Percentiles rank a stretch among this genome's conserved stretches.
These are phyloP conservation scores for Pichia sp. DNA, from an alignment of 1,139 yeast species.

Conservation along the genomic window DNA sequence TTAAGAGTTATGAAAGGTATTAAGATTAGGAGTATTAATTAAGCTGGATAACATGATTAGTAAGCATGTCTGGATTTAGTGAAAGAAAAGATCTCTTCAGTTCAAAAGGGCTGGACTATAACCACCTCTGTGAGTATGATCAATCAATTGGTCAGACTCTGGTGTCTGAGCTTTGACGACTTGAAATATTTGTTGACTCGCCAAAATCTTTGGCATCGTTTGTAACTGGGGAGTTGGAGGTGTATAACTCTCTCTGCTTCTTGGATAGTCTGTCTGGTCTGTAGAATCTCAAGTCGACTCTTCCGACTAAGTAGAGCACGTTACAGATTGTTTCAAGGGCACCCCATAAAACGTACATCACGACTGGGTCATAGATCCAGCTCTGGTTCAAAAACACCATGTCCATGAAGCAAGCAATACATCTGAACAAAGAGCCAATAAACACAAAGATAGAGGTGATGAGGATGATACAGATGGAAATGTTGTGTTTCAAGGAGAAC, in stretches of 20 bases:
- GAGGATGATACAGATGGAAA: constrained; percentile 45
- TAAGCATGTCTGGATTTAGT: not conserved
- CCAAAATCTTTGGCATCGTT: constrained; percentile 8
- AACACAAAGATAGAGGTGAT: constrained; percentile 52
- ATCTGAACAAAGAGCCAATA: constrained; percentile 52
- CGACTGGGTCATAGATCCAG: constrained; percentile 48
- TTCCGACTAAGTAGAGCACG: constrained; percentile 50
- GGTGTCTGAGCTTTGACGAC: constrained; percentile 14
- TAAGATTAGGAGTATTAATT: not conserved
- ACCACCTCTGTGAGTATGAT: not conserved
- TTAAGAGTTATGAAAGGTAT: not conserved
- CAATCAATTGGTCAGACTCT: constrained; percentile 7
- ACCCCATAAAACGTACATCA: constrained; percentile 67
- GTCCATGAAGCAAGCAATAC: constrained; percentile 48
- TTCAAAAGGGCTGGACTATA: not conserved
- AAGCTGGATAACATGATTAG: not conserved
- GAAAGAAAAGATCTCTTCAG: not conserved
- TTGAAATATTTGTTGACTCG: constrained; percentile 4
- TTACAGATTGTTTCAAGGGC: constrained; percentile 56
- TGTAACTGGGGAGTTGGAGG: not conserved
- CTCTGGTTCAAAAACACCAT: constrained; percentile 33
- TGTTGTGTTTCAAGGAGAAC: constrained; percentile 28
- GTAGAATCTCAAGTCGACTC: constrained; percentile 74
- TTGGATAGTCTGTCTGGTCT: constrained; percentile 52
- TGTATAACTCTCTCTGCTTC: not conserved